phyloP scores from a whole-genome alignment of 371 early-diverging fungal genomes.

The Rhizopus stolonifer region DNA sequence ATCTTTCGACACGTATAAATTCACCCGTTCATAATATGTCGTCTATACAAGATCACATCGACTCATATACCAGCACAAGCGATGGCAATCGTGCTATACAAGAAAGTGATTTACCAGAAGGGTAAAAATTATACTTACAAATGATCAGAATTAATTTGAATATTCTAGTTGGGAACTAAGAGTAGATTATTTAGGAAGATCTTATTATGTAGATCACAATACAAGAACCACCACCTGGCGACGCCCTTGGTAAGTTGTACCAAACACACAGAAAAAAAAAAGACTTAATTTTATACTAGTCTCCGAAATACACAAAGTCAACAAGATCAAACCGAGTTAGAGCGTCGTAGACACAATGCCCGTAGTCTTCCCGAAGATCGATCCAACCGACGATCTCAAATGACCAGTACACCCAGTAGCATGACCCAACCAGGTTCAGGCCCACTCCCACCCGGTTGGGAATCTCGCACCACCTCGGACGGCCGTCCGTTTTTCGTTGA shows the following conservation, averaged over 20 bases:
- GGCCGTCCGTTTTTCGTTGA: slow-evolving; percentile 96
- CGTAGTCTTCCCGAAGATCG: slow-evolving; percentile 74
- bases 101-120: slow-evolving; percentile 68
- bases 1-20: slow-evolving; percentile 65
- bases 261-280: too few species aligned
- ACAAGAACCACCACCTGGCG: slow-evolving; percentile 74
- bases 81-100: slow-evolving; percentile 10
- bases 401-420: slow-evolving; percentile 25
- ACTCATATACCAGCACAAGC: slow-evolving; percentile 1
- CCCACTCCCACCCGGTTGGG: slow-evolving; percentile 42
- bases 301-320: slow-evolving; percentile 52
- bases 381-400: slow-evolving; percentile 9
- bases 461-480: slow-evolving; percentile 80
- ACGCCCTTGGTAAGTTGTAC: slow-evolving; percentile 57
- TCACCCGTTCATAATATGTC: slow-evolving; percentile 41
- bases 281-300: too few species aligned
- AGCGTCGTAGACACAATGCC: slow-evolving; percentile 76
- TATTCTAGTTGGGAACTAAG: slow-evolving; percentile 69
- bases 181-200: slow-evolving; percentile 63
- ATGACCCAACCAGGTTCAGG: slow-evolving; percentile 72
- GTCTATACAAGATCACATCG: too few species aligned
- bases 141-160: neutral
- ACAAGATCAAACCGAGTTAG: slow-evolving; percentile 63
- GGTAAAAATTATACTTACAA: slow-evolving; percentile 35
- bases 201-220: slow-evolving; percentile 77